Base-by-base conservation (phyloP, 352 stramenopile species). In the Phytophthora tentaculata region DNA sequence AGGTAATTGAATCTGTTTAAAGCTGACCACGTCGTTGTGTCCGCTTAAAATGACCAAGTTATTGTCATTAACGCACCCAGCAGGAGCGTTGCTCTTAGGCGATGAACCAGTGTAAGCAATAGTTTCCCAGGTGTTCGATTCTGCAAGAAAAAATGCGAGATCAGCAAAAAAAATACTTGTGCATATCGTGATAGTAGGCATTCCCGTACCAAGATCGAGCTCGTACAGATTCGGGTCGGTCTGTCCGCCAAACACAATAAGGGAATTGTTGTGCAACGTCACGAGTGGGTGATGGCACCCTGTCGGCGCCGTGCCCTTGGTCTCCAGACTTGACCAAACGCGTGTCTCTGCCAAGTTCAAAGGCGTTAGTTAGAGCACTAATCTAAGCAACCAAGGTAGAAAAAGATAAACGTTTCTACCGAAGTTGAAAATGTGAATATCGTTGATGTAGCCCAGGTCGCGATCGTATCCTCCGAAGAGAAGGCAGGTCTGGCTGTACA, bases 381-480 rank as follows among this genome's bases (percentile, higher is more conserved):
- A n/a, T n/a, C n/a, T n/a, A n/a, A n/a, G n/a, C n/a, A n/a, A n/a
- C n/a, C n/a, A n/a, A n/a, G n/a, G n/a, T n/a, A n/a, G 28, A 39
- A 8, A 62, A n/a, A 48, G 13, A 44, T 20, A 45, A 23, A 14
- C n/a, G 5, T 41, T 54, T 24, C 69, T 24, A 83, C 93, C 83
- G 66, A 99, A 98, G 69, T 99, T 96, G 80, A 99, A 99, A 3
- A 98, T 74, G 74, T 99, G 92, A 2, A 98, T 94, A 67, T 99
- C 96, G 39, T 98, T 97, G 23, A 99, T 78, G 69, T 99, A 97
- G 16, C 96, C 70, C 41, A 78, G 74, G 7, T 96, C 98, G 3
- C 97, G 96, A 69, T 99, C 97, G 76, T 99, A 97, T 16, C 97
- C 97, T 16, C 97, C 97, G 77, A 98, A 99, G 12, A 99, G 76